A percentile compares a stretch with the other conserved stretches of the same genome.
These are phyloP conservation scores for Xylaria sp. DNA, from an alignment of 2,329 filamentous ascomycete genomes.

Conservation along the genomic window DNA sequence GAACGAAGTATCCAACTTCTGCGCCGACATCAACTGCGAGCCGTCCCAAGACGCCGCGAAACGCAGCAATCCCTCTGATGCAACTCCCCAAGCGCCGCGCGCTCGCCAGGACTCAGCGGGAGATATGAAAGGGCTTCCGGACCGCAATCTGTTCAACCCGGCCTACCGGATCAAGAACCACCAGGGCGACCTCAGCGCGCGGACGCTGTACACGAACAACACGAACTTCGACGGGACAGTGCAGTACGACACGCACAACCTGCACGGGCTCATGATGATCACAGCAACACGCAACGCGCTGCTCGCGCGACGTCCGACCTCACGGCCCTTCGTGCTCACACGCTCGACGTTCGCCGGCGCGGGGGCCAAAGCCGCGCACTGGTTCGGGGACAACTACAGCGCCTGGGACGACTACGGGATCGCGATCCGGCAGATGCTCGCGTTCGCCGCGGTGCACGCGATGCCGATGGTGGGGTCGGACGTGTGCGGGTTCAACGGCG, in stretches of 20 bases:
- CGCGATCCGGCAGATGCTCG: slow-evolving; percentile 54
- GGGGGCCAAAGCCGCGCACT: slow-evolving; percentile 59
- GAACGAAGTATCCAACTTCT: slow-evolving; percentile 57
- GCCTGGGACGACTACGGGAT: slow-evolving; percentile 55
- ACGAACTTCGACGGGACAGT: slow-evolving; percentile 63
- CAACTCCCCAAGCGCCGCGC: neutral
- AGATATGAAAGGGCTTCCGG: slow-evolving; percentile 57
- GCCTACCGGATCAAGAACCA: slow-evolving; percentile 64
- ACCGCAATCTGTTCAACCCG: slow-evolving; percentile 63
- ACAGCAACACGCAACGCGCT: slow-evolving; percentile 61
- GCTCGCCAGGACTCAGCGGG: slow-evolving; percentile 27
- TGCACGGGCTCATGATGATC: slow-evolving; percentile 71
- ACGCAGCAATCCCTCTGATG: slow-evolving; percentile 47
- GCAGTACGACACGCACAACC: slow-evolving; percentile 71
- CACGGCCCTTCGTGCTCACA: slow-evolving; percentile 67
- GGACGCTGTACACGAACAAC: slow-evolving; percentile 63
- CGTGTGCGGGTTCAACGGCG: slow-evolving; percentile 67
- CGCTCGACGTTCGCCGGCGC: slow-evolving; percentile 69
- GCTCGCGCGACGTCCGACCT: slow-evolving; percentile 57
- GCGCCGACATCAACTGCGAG: slow-evolving; percentile 28
- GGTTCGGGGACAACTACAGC: slow-evolving; percentile 52
- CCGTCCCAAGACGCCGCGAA: slow-evolving; percentile 20
- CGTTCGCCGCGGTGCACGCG: slow-evolving; percentile 57
- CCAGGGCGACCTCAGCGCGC: slow-evolving; percentile 46
- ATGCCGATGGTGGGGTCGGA: slow-evolving; percentile 63